A percentile compares a stretch with the other conserved stretches of the same genome.
These are phyloP conservation scores for Auriscalpium microsporum DNA, from an alignment of 768 basidiomycete species.

Conservation along the genomic window DNA sequence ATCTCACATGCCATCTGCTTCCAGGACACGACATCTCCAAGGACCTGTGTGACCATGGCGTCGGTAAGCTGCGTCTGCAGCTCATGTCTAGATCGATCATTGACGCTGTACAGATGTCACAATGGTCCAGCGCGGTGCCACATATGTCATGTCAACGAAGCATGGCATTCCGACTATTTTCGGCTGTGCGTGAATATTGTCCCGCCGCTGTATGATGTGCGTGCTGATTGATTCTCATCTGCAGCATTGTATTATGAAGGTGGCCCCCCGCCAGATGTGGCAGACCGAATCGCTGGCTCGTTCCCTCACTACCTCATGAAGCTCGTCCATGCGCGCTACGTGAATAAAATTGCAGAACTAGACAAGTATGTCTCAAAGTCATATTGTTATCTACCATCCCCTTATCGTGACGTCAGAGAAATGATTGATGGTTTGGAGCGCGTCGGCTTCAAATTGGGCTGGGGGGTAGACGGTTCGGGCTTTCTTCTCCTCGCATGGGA, in stretches of 20 bases:
- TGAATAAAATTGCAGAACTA: conserved; percentile 38
- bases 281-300: conserved; percentile 44
- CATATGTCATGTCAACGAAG: conserved; percentile 27
- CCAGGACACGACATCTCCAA: conserved; percentile 26
- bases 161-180: conserved; percentile 13
- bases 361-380: conserved; percentile 32
- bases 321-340: conserved; percentile 28
- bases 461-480: conserved; percentile 44
- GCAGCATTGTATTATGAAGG: conserved; percentile 11
- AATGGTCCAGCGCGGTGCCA: conserved; percentile 26
- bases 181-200: conserved; percentile 2
- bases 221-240: too few species aligned
- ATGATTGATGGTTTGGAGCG: conserved; percentile 46
- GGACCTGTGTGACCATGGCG: conserved; percentile 21
- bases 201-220: background rate
- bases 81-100: background rate
- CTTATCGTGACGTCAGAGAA: conserved; percentile 25
- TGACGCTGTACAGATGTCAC: conserved; percentile 14
- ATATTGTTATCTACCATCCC: background rate
- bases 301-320: conserved; percentile 18
- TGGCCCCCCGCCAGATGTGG: conserved; percentile 32
- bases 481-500: conserved; percentile 36
- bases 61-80: conserved; percentile 7
- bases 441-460: conserved; percentile 45
- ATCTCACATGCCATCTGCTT: background rate